These are phyloP conservation scores for Suhomyces canberraensis DNA, from an alignment of 805 yeast species.

Conservation along the genomic window DNA sequence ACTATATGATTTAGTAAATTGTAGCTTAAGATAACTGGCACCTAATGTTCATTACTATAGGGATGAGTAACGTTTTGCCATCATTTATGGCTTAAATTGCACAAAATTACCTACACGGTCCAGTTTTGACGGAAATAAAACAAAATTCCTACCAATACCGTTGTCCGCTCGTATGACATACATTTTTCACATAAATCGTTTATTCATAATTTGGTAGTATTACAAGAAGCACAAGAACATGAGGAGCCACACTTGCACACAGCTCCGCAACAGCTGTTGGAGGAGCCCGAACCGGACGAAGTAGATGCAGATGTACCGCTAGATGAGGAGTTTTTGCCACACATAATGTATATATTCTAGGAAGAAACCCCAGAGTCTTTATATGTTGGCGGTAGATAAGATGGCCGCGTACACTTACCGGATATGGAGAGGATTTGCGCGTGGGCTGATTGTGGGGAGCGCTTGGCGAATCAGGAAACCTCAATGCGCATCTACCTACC, in stretches of 20 bases:
- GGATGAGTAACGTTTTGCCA: too few relatives aligned
- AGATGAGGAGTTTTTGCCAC: constrained; percentile 18
- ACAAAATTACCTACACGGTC: too few relatives aligned
- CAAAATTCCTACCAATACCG: too few relatives aligned
- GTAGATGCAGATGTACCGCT: constrained; percentile 8
- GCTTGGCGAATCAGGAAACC: background rate
- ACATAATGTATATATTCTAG: constrained; percentile 10
- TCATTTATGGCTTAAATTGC: too few relatives aligned
- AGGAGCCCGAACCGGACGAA: constrained; percentile 8
- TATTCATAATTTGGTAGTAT: constrained; percentile 37
- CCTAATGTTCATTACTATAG: too few relatives aligned
- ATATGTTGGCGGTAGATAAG: background rate
- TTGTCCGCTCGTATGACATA: too few relatives aligned
- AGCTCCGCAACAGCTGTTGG: constrained; percentile 31
- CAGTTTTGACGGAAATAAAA: too few relatives aligned
- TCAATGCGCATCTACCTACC: too few relatives aligned
- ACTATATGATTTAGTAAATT: too few relatives aligned
- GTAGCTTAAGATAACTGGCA: too few relatives aligned
- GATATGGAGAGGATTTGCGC: background rate
- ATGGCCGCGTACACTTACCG: background rate
- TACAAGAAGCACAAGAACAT: constrained; percentile 40
- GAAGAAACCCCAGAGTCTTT: background rate
- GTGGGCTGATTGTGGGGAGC: background rate
- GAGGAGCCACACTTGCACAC: constrained; percentile 41
- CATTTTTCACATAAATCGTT: background rate